phyloP scores from a whole-genome alignment of 768 basidiomycete species.

The Boletellus ananas region DNA sequence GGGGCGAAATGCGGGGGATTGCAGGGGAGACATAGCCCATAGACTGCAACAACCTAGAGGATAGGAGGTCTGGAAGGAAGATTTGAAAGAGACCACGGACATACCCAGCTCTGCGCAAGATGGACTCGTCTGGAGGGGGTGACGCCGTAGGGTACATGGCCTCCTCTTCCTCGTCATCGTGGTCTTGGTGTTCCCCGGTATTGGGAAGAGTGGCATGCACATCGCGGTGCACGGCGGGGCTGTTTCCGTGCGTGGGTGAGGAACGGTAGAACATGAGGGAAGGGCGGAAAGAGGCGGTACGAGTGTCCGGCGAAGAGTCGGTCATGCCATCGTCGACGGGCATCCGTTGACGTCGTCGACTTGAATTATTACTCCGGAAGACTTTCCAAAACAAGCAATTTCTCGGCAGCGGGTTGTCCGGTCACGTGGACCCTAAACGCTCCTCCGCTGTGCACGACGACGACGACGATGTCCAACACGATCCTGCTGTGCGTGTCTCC shows the following conservation, averaged over 20 bases:
- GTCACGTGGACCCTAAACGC: conserved; percentile 14
- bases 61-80: background rate
- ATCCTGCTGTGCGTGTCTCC: conserved; percentile 41
- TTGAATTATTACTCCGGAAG: background rate
- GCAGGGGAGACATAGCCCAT: conserved; percentile 40
- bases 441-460: conserved; percentile 13
- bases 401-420: background rate
- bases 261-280: conserved; percentile 9
- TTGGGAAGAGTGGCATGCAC: background rate
- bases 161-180: conserved; percentile 13
- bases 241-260: background rate
- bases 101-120: conserved; percentile 54
- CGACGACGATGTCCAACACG: conserved; percentile 47
- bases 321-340: conserved; percentile 4
- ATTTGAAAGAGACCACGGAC: conserved; percentile 15
- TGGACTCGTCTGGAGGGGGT: conserved; percentile 35
- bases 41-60: conserved; percentile 53
- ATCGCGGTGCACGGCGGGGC: background rate
- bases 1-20: conserved; percentile 16
- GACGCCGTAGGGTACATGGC: conserved; percentile 14
- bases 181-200: background rate
- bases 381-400: conserved; percentile 3
- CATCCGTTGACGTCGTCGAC: background rate
- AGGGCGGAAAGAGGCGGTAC: background rate
- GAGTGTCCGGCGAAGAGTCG: background rate